phyloP scores from a whole-genome alignment of 805 yeast genomes.

The Yarrowia keelungensis region DNA sequence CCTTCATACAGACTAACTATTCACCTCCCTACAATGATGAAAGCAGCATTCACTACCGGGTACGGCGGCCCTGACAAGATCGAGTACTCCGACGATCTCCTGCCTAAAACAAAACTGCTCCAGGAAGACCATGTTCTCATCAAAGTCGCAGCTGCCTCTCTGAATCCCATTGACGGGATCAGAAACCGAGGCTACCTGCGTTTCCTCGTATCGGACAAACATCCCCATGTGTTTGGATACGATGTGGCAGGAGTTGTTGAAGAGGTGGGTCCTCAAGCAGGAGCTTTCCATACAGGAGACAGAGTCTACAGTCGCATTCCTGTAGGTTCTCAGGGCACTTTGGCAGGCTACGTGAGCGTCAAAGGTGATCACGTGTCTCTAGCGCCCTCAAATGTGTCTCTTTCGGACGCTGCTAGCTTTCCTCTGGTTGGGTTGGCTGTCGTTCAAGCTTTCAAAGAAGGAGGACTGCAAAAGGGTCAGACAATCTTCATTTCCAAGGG shows the following conservation, averaged over 20 bases:
- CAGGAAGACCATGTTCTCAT: constrained; percentile 54
- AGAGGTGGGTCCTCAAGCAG: constrained; percentile 59
- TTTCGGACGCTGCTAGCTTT: constrained; percentile 67
- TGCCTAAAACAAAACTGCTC: neutral
- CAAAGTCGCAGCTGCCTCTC: constrained; percentile 63
- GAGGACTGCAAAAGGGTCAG: constrained; percentile 48
- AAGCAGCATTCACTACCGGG: constrained; percentile 13
- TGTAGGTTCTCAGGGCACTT: constrained; percentile 61
- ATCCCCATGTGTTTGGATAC: constrained; percentile 58
- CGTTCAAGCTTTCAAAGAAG: constrained; percentile 62
- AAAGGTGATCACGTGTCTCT: neutral
- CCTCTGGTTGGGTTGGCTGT: constrained; percentile 53
- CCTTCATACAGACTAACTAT: no score
- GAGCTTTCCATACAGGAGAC: constrained; percentile 60
- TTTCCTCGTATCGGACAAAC: constrained; percentile 7
- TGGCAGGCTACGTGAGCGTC: constrained; percentile 50
- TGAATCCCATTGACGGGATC: constrained; percentile 66
- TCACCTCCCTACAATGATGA: neutral
- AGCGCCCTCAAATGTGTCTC: constrained; percentile 49
- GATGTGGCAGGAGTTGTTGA: constrained; percentile 70
- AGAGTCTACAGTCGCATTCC: constrained; percentile 70
- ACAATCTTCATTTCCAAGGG: constrained; percentile 50
- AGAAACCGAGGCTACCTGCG: constrained; percentile 53
- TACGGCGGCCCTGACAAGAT: constrained; percentile 25
- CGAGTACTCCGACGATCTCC: constrained; percentile 11